A percentile compares a stretch with the other conserved stretches of the same genome.
Conservation (phyloP, 257 asterid species). For the Forsythia suspensa region DNA sequence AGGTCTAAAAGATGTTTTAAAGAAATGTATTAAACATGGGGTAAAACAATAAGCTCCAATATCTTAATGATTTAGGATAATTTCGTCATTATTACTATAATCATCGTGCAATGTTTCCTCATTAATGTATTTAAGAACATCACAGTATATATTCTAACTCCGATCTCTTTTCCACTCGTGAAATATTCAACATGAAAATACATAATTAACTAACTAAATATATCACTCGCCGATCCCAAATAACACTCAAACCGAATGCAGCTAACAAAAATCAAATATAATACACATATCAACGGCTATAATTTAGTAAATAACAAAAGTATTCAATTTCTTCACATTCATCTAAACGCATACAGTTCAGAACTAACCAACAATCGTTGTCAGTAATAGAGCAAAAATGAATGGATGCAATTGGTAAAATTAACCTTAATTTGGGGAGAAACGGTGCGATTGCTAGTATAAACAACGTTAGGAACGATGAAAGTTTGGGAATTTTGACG, state of each 20-base stretch:
- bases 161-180: background rate
- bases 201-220: background rate
- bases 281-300: background rate
- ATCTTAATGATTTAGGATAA: background rate
- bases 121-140: background rate
- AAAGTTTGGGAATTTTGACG: conserved; percentile 24
- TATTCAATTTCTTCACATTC: background rate
- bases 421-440: conserved; percentile 29
- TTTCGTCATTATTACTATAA: background rate
- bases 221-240: background rate
- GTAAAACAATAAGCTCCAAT: conserved; percentile 4
- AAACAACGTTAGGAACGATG: conserved; percentile 29
- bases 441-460: background rate
- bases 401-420: conserved; percentile 1
- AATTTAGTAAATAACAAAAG: conserved; percentile 1
- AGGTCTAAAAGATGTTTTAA: background rate
- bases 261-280: background rate
- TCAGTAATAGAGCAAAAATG: background rate
- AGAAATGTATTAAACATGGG: background rate
- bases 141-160: background rate
- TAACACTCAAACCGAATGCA: background rate
- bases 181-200: background rate
- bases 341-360: background rate
- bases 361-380: background rate
- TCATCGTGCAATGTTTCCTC: background rate